Base-by-base conservation (phyloP, 2,329 filamentous ascomycete genomes). In the Fusarium armeniacum region DNA sequence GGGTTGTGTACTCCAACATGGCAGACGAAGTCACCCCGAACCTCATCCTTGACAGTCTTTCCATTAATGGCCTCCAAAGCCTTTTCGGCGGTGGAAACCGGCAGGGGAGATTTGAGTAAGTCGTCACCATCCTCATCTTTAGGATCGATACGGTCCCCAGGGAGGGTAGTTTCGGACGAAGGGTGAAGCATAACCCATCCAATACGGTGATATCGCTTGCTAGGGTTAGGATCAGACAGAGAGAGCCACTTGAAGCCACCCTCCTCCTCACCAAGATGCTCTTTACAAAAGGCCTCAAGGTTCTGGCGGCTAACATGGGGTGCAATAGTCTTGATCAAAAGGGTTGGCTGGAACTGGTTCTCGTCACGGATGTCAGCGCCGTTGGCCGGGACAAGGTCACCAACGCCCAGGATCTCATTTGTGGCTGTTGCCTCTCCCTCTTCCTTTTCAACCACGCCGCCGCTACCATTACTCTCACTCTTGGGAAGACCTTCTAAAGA, bases 151-250 rank as follows among this genome's bases (percentile, higher is more conserved):
- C 90, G 86, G 72, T 97, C 93, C 63, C 90, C 83, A 15, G 89
- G 85, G 47, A 87, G 83, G 8, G 86, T 81, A 24, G 86, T 84
- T 58, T 97, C 93, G 1, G 91, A 85, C 16, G 89, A 89, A 18
- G 93, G 91, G 75, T 98, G 92, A 12, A 99, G 86, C 87, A 98
- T 96, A 65, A 99, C 97, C 95, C 97, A 99, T 24, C 96, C 96
- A 79, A 99, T 98, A 24, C 96, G 91, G 78, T 99, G 96, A 76
- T 94, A 99, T 69, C 97, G 92, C 82, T 99, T 99, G 75, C 93
- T 91, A 3, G 96, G 96, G 76, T 99, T 99, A 1, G 96, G 96
- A 75, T 99, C 96, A 72, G 94, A 98, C 51, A 99, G 86, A 35
- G 95, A 98, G 7, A 99, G 85, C 90, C 95, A 98, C 77, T 95